Base-by-base conservation (phyloP, 176 grass and related monocot species). In the Musa beccarii region DNA sequence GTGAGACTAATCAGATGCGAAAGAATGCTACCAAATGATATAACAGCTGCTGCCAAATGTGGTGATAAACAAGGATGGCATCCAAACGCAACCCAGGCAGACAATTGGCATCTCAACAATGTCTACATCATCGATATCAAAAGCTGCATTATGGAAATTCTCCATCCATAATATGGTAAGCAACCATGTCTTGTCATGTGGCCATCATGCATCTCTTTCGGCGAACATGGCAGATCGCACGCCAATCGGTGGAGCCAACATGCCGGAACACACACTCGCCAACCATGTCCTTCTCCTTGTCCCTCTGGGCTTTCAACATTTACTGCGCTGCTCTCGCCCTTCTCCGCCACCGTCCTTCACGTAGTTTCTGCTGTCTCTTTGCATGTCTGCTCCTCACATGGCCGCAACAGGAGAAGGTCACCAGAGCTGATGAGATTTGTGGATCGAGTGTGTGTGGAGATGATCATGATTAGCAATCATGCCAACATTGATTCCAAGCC, bases 151-250 rank as follows among this genome's bases (percentile, higher is more conserved):
- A 21, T 61, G 57, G 19, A 21, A n/a, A 61, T 61, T 20, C 57
- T 61, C 57, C 57, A 61, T 61, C 57, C n/a, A 20, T 2, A 61
- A 61, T 61, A 61, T 61, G 57, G 20, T 61, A 61, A 61, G 17
- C 57, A 61, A 61, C 57, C n/a, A 19, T 20, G 57, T 56, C 54
- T 14, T 56, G 14, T 56, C 54, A 19, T 12, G 14, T 14, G 12
- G 10, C 57, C 57, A 61, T 61, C 57, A 61, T 61, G 57, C 57
- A 61, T n/a, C 57, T 61, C 57, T 61, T 61, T 61, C 57, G 21
- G 57, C 57, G 4, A 61, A 61, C 57, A 20, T 61, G 57, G 15
- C 57, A 61, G 57, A 61, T 61, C 57, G 54, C 54, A 56, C 16
- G 54, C 54, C 54, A 56, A 56, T 15, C 0, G 57, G 57, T 61